Conservation (phyloP, 208 protist genomes). For the Acanthamoeba lenticulata region DNA sequence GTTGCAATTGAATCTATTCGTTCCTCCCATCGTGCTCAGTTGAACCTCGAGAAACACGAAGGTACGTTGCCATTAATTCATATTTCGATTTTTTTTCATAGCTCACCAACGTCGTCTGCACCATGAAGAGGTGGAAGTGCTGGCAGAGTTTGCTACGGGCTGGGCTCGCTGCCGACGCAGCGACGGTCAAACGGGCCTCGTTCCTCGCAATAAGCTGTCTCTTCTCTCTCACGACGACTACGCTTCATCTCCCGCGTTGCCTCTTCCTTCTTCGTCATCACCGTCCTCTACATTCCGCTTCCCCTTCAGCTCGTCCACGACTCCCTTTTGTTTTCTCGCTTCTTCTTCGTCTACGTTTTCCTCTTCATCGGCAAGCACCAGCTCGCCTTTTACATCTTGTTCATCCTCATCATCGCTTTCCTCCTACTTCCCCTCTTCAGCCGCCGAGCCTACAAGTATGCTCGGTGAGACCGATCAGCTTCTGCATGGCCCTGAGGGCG, state of each 20-base stretch:
- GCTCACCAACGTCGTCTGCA: not conserved
- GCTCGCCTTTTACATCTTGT: not conserved
- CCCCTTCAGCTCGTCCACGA: not conserved
- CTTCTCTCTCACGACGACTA: conserved; percentile 18
- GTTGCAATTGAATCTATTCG: not conserved
- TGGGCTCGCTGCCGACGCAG: not conserved
- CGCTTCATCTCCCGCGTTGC: not conserved
- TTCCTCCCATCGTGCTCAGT: not conserved
- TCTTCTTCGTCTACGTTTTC: not conserved
- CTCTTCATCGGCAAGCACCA: no score
- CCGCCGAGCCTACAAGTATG: no score
- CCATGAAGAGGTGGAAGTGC: conserved; percentile 27
- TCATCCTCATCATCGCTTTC: not conserved
- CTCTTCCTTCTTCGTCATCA: not conserved
- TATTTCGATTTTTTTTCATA: not conserved
- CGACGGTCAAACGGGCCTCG: not conserved
- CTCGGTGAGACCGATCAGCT: not conserved
- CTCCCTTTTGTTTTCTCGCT: not conserved
- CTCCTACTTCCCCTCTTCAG: not conserved
- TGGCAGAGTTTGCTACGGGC: conserved; percentile 19
- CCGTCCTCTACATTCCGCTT: not conserved
- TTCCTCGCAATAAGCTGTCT: not conserved
- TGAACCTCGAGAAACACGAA: conserved; percentile 22
- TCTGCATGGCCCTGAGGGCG: not conserved
- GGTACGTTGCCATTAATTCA: not conserved